Base-by-base conservation (phyloP, 371 early-diverging fungal genomes). In the Umbelopsis sp. region DNA sequence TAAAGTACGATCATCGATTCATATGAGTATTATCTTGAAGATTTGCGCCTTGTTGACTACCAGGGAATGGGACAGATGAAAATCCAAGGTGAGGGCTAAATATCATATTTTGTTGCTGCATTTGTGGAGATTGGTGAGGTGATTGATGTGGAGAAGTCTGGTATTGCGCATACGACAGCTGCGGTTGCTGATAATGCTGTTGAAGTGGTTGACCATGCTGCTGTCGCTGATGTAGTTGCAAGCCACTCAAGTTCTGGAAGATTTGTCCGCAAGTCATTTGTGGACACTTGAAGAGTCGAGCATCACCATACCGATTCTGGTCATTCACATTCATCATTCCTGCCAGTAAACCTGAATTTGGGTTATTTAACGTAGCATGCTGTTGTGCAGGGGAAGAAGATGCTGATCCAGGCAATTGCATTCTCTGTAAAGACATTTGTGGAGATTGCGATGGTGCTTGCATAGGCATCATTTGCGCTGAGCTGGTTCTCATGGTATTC, bases 101-200 rank as follows among this genome's bases (percentile, higher is more conserved):
- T 11, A 57, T 57, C 57, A 57, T 57, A 32, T 57, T 57, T 57
- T 57, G 57, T 18, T 57, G 57, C 35, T 57, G 57, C n/a, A 57
- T 6, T 57, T 57, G 57, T 57, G 57, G 57, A 16, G 57, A 57
- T 35, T 57, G 57, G 32, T 57, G 57, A 16, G 57, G 57, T 11
- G 57, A 57, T 57, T 57, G 57, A 57, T 57, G 57, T 35, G 57
- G 57, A 35, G 57, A 57, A 18, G 57, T 35, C 29, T 57, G 57
- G 57, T 57, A 57, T 35, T 32, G 57, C 6, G 48, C 48, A 35
- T 57, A 57, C 18, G 57, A 29, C 57, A 57, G 29, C 18, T 32
- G 57, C 8, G 52, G 52, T 51, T 51, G 52, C 52, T 57, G 57
- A 29, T 57, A 57, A 35, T 57, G 57, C 7, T 57, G 57, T 35